Conservation (phyloP, 2,329 filamentous ascomycete genomes). For the Aspergillus calidoustus region DNA sequence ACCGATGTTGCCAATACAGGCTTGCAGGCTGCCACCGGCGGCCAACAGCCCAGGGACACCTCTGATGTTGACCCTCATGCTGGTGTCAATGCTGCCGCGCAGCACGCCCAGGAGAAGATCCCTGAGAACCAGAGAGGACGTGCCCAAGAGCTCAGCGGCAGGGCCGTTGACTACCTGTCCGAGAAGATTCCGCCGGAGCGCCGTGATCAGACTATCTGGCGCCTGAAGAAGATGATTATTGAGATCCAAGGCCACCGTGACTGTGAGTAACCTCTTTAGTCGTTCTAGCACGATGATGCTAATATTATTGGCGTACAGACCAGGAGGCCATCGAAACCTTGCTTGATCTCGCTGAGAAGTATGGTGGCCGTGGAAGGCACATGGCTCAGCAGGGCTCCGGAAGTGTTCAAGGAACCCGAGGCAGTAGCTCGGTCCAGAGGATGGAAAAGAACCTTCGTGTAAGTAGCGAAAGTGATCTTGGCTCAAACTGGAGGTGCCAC, state of each 20-base stretch:
- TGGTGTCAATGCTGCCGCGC: slow-evolving; percentile 41
- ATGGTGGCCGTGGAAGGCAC: slow-evolving; percentile 73
- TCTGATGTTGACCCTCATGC: slow-evolving; percentile 58
- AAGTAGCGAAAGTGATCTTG: slow-evolving; percentile 37
- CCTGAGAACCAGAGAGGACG: slow-evolving; percentile 61
- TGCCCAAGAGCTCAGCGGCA: slow-evolving; percentile 41
- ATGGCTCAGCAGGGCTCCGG: slow-evolving; percentile 68
- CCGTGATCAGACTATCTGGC: slow-evolving; percentile 87
- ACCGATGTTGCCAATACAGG: slow-evolving; percentile 62
- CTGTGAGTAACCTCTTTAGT: slow-evolving; percentile 56
- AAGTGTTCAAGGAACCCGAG: slow-evolving; percentile 73
- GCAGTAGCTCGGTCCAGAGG: slow-evolving; percentile 64
- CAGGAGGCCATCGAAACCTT: slow-evolving; percentile 88
- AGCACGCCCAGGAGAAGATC: slow-evolving; percentile 56
- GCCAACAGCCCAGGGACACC: slow-evolving; percentile 52
- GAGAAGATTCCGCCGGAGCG: slow-evolving; percentile 91
- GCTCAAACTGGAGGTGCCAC: slow-evolving; percentile 33
- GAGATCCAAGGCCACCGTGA: slow-evolving; percentile 96
- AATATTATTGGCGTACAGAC: slow-evolving; percentile 52
- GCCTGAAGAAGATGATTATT: slow-evolving; percentile 96
- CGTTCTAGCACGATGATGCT: slow-evolving; percentile 6
- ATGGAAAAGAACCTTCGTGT: slow-evolving; percentile 82
- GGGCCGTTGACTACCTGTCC: slow-evolving; percentile 74
- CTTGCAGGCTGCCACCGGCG: slow-evolving; percentile 55
- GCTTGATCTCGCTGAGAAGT: slow-evolving; percentile 81